Evolutionary conservation across 257 asterid species (phyloP).

Genomic region (Cordia subcordata): DNA sequence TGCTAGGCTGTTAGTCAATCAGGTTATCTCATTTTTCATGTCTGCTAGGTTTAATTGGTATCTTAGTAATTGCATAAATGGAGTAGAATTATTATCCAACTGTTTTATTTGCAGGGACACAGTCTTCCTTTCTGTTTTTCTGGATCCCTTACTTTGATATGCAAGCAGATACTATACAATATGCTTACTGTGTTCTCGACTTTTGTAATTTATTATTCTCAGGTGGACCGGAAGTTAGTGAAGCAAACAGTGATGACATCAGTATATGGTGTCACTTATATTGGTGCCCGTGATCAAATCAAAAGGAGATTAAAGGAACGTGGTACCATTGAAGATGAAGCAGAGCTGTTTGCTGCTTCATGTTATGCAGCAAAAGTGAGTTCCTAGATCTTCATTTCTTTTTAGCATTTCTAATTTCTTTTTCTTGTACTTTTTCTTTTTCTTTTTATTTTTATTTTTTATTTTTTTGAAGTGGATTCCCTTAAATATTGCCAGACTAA

Average conservation of each 20-base stretch:
- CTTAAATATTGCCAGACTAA: no score
- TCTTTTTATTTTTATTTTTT: not conserved
- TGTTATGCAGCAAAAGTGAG: conserved; percentile 93
- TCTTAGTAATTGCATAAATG: not conserved
- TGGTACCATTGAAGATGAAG: conserved; percentile 59
- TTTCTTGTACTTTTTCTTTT: no score
- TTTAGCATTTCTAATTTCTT: no score
- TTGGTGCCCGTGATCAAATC: conserved; percentile 98
- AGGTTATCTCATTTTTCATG: conserved; percentile 40
- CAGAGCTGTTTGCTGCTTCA: conserved; percentile 67
- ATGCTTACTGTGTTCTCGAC: not conserved
- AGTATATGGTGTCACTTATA: conserved; percentile 93
- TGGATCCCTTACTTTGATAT: not conserved
- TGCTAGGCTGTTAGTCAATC: conserved; percentile 73
- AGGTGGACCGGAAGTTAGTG: conserved; percentile 97
- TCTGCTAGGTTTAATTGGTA: not conserved
- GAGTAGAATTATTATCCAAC: not conserved
- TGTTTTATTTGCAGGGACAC: no score
- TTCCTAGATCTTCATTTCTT: conserved; percentile 15
- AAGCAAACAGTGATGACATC: conserved; percentile 99
- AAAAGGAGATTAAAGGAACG: conserved; percentile 89
- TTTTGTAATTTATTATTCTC: conserved; percentile 18
- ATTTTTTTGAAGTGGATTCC: no score
- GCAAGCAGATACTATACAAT: not conserved
- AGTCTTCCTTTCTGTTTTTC: no score